A percentile compares a stretch with the other conserved stretches of the same genome.
Conservation (phyloP, 108 stramenopile genomes). For the Cyclostephanos invisitatus region DNA sequence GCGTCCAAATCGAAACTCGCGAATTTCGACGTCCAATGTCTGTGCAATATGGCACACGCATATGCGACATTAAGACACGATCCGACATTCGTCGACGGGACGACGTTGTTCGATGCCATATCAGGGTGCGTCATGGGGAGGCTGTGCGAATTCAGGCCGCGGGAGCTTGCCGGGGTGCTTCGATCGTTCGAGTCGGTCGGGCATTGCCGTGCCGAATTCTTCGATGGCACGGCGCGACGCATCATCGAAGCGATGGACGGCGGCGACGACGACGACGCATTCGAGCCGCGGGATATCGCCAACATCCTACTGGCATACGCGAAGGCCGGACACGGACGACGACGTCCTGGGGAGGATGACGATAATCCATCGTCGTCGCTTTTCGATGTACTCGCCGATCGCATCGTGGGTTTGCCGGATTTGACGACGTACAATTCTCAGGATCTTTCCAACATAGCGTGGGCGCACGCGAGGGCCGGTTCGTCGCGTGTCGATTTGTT, state of each 20-base stretch:
- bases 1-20: neutral
- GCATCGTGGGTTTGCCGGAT: neutral
- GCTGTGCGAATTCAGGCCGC: slow-evolving; percentile 11
- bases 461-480: slow-evolving; percentile 12
- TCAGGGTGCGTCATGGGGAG: slow-evolving; percentile 1
- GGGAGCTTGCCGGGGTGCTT: slow-evolving; percentile 5
- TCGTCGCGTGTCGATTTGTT: neutral
- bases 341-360: too few species aligned
- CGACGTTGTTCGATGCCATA: slow-evolving; percentile 18
- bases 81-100: neutral
- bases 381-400: slow-evolving; percentile 14
- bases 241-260: neutral
- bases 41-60: slow-evolving; percentile 9
- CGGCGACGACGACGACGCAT: neutral
- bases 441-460: slow-evolving; percentile 10
- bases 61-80: neutral
- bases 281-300: slow-evolving; percentile 16
- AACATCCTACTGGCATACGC: slow-evolving; percentile 18
- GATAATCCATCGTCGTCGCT: slow-evolving; percentile 3
- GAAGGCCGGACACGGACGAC: neutral
- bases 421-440: slow-evolving; percentile 7
- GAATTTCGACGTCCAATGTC: slow-evolving; percentile 3
- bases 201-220: neutral
- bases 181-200: slow-evolving; percentile 19
- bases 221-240: slow-evolving; percentile 2